phyloP scores from a whole-genome alignment of 345 rosid genomes.

The Rhodamnia rubescens region DNA sequence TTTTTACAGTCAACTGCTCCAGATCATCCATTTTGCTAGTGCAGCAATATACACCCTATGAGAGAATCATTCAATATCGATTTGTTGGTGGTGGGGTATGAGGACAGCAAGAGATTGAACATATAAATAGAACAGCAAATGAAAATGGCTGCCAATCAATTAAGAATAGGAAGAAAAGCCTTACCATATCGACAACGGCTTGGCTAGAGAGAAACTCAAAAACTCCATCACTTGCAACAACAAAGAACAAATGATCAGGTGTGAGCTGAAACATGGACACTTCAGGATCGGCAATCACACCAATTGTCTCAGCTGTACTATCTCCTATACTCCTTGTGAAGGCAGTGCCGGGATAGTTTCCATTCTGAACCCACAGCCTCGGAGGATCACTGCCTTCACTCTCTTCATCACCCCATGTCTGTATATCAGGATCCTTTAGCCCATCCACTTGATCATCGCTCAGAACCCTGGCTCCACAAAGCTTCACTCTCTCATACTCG shows the following conservation, averaged over 20 bases:
- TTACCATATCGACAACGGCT: constrained; percentile 81
- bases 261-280: constrained; percentile 51
- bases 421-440: constrained; percentile 70
- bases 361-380: constrained; percentile 88
- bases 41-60: neutral
- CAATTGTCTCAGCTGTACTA: constrained; percentile 72
- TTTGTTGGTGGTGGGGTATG: neutral
- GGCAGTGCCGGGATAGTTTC: constrained; percentile 93
- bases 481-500: constrained; percentile 85
- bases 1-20: neutral
- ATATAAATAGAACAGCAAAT: neutral
- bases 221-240: constrained; percentile 95
- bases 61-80: neutral
- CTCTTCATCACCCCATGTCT: constrained; percentile 83
- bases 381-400: constrained; percentile 93
- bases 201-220: constrained; percentile 95
- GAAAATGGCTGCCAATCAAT: neutral
- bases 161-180: neutral
- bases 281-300: constrained; percentile 81
- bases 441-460: constrained; percentile 97
- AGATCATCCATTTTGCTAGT: neutral
- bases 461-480: constrained; percentile 83
- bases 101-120: neutral
- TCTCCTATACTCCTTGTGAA: constrained; percentile 94
- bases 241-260: constrained; percentile 64